Percentiles rank a stretch among this genome's conserved stretches.
Evolutionary conservation across 805 yeast genomes (phyloP).

Genomic region (Candida sakaeoensis): DNA sequence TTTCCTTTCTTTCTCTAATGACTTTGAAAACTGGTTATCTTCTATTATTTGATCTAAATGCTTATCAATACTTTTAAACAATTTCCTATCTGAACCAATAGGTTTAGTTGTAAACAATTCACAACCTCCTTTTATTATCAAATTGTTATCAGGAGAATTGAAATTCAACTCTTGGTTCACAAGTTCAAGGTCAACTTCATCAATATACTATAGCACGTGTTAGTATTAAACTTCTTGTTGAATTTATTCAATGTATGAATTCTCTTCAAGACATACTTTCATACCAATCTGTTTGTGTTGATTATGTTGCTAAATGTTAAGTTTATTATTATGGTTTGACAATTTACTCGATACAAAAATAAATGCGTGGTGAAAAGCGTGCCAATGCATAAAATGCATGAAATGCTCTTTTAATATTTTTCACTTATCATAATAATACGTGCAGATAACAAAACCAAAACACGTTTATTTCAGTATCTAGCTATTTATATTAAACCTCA

Average conservation of each 20-base stretch:
- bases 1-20: conserved; percentile 36
- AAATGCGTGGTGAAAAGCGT: conserved; percentile 4
- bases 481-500: conserved; percentile 6
- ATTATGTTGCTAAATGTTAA: background rate
- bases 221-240: too few species aligned
- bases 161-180: conserved; percentile 83
- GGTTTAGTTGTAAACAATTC: conserved; percentile 94
- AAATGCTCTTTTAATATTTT: background rate
- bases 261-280: conserved; percentile 5
- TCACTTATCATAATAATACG: background rate
- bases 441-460: background rate
- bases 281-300: background rate
- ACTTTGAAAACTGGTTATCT: conserved; percentile 39
- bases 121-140: conserved; percentile 75
- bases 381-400: conserved; percentile 1
- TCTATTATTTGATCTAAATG: conserved; percentile 58
- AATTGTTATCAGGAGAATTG: conserved; percentile 40
- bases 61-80: conserved; percentile 82
- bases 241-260: too few species aligned
- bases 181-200: conserved; percentile 87
- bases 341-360: background rate
- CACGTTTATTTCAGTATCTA: background rate
- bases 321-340: background rate
- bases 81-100: conserved; percentile 82
- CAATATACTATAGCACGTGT: conserved; percentile 61